phyloP scores from a whole-genome alignment of 176 grass and related monocot genomes.

The Bromus sterilis region DNA sequence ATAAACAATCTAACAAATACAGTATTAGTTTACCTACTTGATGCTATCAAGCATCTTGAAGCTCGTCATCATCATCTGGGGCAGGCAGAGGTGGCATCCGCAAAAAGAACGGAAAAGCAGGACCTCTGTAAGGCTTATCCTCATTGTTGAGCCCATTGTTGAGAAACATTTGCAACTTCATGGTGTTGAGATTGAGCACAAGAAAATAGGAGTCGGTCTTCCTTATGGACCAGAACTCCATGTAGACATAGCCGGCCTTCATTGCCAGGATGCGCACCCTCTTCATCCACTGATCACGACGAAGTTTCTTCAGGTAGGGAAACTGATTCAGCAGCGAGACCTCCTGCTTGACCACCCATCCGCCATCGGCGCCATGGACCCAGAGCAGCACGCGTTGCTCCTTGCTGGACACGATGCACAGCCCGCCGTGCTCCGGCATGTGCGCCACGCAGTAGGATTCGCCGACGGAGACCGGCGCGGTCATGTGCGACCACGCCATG shows the following conservation, averaged over 20 bases:
- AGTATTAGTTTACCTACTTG: slow-evolving; percentile 13
- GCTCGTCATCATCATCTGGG: neutral
- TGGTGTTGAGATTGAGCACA: slow-evolving; percentile 12
- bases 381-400: slow-evolving; percentile 20
- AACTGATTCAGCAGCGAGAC: neutral
- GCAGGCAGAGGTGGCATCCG: neutral
- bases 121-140: neutral
- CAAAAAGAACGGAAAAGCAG: slow-evolving; percentile 19
- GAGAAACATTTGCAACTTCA: neutral
- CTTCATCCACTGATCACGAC: slow-evolving; percentile 15
- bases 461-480: neutral
- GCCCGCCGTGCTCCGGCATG: slow-evolving; percentile 11
- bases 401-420: slow-evolving; percentile 23
- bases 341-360: slow-evolving; percentile 10
- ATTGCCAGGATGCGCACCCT: slow-evolving; percentile 5
- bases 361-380: neutral
- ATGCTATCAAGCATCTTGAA: slow-evolving; percentile 1
- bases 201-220: slow-evolving; percentile 18
- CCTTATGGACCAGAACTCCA: slow-evolving; percentile 27
- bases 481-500: slow-evolving; percentile 6
- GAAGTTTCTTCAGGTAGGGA: neutral
- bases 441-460: slow-evolving; percentile 4
- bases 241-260: slow-evolving; percentile 12
- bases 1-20: neutral
- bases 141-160: neutral